Conservation (phyloP, 768 basidiomycete species). For the Russula olivacea region DNA sequence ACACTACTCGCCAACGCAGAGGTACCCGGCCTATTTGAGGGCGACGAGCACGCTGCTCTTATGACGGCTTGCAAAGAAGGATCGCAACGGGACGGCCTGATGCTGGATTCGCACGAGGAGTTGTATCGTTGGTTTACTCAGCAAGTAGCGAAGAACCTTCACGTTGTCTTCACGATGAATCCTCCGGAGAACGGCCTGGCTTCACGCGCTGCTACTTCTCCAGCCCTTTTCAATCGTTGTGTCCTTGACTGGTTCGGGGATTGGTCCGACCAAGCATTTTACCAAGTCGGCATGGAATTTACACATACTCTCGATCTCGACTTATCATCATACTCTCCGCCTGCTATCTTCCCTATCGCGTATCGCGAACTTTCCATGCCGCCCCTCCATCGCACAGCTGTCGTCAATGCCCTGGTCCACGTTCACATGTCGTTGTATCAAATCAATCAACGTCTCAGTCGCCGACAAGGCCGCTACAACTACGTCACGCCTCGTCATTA, state of each 20-base stretch:
- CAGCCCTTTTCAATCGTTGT: slow-evolving; percentile 97
- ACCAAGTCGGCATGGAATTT: slow-evolving; percentile 96
- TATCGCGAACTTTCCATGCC: slow-evolving; percentile 80
- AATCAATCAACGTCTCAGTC: slow-evolving; percentile 83
- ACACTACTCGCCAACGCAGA: slow-evolving; percentile 99
- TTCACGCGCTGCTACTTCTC: slow-evolving; percentile 93
- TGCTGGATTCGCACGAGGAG: slow-evolving; percentile 97
- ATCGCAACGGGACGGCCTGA: slow-evolving; percentile 95
- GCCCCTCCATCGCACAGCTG: slow-evolving; percentile 84
- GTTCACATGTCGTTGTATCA: slow-evolving; percentile 87
- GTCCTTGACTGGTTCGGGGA: slow-evolving; percentile 99
- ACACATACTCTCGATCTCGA: slow-evolving; percentile 93
- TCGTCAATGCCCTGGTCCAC: slow-evolving; percentile 89
- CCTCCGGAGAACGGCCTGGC: slow-evolving; percentile 94
- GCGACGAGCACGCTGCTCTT: slow-evolving; percentile 95
- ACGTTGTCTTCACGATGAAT: slow-evolving; percentile 99
- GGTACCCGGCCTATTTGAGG: slow-evolving; percentile 99
- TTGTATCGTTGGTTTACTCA: slow-evolving; percentile 98
- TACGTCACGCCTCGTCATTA: slow-evolving; percentile 98
- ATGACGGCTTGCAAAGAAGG: slow-evolving; percentile 99
- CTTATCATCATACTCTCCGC: slow-evolving; percentile 70
- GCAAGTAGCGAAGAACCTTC: slow-evolving; percentile 95
- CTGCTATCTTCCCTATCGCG: slow-evolving; percentile 79
- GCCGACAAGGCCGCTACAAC: slow-evolving; percentile 92
- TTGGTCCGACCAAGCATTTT: slow-evolving; percentile 98